Conservation (phyloP, 306 rosid species). For the Castanospermum australe region DNA sequence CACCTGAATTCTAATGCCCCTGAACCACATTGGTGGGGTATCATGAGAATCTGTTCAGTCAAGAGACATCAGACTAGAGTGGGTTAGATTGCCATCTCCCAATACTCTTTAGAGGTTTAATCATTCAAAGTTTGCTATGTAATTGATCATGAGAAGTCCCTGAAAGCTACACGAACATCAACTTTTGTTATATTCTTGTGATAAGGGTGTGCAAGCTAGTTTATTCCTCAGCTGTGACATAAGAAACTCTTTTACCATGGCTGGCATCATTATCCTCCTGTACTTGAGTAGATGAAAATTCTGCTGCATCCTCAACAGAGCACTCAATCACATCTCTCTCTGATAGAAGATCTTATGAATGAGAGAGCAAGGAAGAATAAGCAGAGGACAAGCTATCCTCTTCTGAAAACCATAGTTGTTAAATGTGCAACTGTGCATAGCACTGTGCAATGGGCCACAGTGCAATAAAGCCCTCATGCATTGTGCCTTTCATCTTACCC, state of each 20-base stretch:
- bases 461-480: not conserved
- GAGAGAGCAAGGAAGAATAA: not conserved
- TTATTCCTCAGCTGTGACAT: not conserved
- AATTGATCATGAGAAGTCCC: not conserved
- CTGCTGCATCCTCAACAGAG: not conserved
- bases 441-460: not conserved
- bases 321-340: not conserved
- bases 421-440: not conserved
- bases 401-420: not conserved
- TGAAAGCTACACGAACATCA: not conserved
- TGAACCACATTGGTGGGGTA: not conserved
- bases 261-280: not conserved
- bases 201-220: not conserved
- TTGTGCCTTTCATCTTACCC: not conserved
- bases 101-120: not conserved
- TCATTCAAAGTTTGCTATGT: not conserved
- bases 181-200: not conserved
- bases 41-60: not conserved
- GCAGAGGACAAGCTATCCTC: not conserved
- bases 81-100: not conserved
- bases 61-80: not conserved
- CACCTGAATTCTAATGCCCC: too few species aligned
- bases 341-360: not conserved
- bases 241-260: slow-evolving; percentile 1
- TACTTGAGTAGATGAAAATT: slow-evolving; percentile 1